Percentiles rank a stretch among this genome's conserved stretches.
These are phyloP conservation scores for Penicillium palitans DNA, from an alignment of 2,329 filamentous ascomycete species.

Conservation along the genomic window DNA sequence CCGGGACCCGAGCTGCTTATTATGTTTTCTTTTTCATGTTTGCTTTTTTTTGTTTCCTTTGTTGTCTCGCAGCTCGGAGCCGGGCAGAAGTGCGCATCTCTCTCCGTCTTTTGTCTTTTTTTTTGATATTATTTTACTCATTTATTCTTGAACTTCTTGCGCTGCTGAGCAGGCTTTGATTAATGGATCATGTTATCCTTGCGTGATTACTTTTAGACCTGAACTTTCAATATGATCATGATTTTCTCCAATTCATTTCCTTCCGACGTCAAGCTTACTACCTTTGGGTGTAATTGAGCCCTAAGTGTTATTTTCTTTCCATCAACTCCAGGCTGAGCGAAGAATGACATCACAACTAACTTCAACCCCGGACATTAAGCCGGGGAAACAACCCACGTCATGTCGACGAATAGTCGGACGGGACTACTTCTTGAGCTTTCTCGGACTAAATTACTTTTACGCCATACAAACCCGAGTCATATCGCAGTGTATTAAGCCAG, in stretches of 20 bases:
- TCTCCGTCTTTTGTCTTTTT: conserved; percentile 15
- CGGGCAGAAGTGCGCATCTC: conserved; percentile 51
- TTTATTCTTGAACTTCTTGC: conserved; percentile 13
- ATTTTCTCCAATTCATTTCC: conserved; percentile 2
- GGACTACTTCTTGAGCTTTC: neutral
- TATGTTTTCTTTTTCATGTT: conserved; percentile 12
- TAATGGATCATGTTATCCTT: conserved; percentile 10
- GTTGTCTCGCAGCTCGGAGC: conserved; percentile 33
- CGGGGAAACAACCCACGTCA: neutral
- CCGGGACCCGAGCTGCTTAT: conserved; percentile 34
- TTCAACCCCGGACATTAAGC: conserved; percentile 2
- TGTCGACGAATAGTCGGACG: neutral
- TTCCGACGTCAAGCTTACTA: neutral
- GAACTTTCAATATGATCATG: conserved; percentile 27
- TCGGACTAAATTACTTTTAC: neutral
- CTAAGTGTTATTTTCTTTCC: neutral
- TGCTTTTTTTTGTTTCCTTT: conserved; percentile 19
- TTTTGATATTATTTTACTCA: conserved; percentile 17
- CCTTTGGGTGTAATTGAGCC: neutral
- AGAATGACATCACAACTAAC: conserved; percentile 1
- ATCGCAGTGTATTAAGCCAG: neutral
- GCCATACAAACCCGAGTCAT: too few relatives aligned
- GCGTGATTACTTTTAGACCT: conserved; percentile 17
- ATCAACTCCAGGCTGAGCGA: neutral
- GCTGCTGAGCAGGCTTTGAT: conserved; percentile 25